Evolutionary conservation across 495 filamentous ascomycete genomes (phyloP), one percentile per base, ranked within the genome.

Genomic region (Tuber brumale): DNA sequence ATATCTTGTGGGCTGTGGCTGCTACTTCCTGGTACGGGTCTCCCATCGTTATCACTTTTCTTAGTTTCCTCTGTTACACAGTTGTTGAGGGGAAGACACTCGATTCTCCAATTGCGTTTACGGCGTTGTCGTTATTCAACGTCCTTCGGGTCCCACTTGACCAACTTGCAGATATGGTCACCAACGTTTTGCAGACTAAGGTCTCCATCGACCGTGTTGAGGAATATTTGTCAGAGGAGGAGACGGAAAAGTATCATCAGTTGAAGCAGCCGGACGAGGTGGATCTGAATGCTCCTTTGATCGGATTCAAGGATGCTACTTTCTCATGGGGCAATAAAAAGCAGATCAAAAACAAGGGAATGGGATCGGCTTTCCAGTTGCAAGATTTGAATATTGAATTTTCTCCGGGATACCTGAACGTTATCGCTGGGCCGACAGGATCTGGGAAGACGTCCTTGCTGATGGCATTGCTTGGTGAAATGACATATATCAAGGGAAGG

Each of bases 151-250:
- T 97, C 74, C 96, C 96, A 14, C 85, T 99, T 72, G 96, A 99
- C 84, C 96, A 98, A 82, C 87, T 99, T 7, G 96, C 96, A 70
- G 96, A 99, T 83, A 99, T 99, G 96, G 90, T 99, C 82, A 97
- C 96, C 48, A 97, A 97, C 83, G 94, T 99, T 12, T 94, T 97
- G 85, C 96, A 99, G 85, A 93, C 94, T 16, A 95, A 96, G 85
- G 96, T 99, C 44, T 98, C 96, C 1, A 89, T 99, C 70, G 94
- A 97, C 82, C 94, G 96, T 85, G 93, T 99, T 31, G 95, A 99
- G 81, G 92, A 97, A 77, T 99, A 97, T 83, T 84, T 99, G 72
- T 91, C 89, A 73, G 96, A 99, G 82, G 93, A 97, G 39, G 96
- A 99, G 84, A 98, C 95, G 0, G 93, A 95, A 75, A 99, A 99